Evolutionary conservation across 2,329 filamentous ascomycete species (phyloP).

Genomic region (Capronia coronata): DNA sequence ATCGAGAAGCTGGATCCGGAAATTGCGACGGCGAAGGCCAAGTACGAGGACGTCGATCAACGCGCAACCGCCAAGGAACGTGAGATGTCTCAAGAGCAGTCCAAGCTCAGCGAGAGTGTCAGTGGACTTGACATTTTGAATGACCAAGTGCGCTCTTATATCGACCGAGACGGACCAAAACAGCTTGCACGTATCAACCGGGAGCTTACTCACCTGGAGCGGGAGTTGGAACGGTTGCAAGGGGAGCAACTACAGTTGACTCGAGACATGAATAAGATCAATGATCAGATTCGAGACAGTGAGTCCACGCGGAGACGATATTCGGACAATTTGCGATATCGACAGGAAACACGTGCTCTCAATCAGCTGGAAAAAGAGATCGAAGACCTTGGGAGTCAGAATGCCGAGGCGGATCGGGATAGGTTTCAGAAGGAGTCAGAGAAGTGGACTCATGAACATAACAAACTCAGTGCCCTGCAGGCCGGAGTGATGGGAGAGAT

Average conservation of each 20-base stretch:
- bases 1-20: constrained; percentile 68
- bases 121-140: constrained; percentile 71
- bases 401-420: constrained; percentile 75
- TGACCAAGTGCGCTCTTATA: constrained; percentile 71
- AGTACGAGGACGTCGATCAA: constrained; percentile 68
- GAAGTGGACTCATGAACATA: constrained; percentile 60
- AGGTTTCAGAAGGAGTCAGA: constrained; percentile 65
- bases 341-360: constrained; percentile 64
- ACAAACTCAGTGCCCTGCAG: constrained; percentile 64
- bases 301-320: constrained; percentile 82
- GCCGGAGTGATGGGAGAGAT: constrained; percentile 69
- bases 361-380: constrained; percentile 65
- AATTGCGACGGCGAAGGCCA: constrained; percentile 66
- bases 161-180: constrained; percentile 64
- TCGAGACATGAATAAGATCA: constrained; percentile 67
- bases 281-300: constrained; percentile 69
- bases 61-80: constrained; percentile 67
- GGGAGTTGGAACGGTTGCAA: constrained; percentile 59
- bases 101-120: constrained; percentile 65
- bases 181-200: constrained; percentile 64
- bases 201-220: constrained; percentile 62
- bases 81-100: constrained; percentile 62
- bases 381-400: constrained; percentile 64
- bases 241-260: constrained; percentile 61
- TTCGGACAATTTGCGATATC: constrained; percentile 78